Conservation (phyloP, 169 alveolate genomes). For the Theileria sp. region DNA sequence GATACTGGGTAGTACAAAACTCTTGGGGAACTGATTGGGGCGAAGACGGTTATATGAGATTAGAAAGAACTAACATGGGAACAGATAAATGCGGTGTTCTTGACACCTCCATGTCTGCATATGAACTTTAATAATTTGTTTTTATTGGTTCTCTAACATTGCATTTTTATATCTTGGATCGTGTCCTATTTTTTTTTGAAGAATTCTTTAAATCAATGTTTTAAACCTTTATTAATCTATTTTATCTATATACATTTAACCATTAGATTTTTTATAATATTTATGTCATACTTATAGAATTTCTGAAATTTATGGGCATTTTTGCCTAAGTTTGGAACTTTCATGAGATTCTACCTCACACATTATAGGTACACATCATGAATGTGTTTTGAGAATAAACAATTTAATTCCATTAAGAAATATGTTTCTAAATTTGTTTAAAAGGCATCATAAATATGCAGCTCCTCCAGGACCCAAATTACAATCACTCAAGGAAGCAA, state of each 20-base stretch:
- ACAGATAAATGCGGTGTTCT: slow-evolving; percentile 56
- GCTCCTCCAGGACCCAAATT: slow-evolving; percentile 77
- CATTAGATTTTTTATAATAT: not conserved
- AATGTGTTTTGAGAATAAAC: not conserved
- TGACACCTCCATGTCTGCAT: slow-evolving; percentile 40
- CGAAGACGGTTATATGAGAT: slow-evolving; percentile 77
- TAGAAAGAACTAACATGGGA: slow-evolving; percentile 53
- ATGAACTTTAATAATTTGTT: not conserved
- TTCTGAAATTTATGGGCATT: not conserved
- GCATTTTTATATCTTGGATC: slow-evolving; percentile 2
- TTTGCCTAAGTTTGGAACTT: not conserved
- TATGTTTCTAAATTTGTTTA: slow-evolving; percentile 37
- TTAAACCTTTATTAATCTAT: not conserved
- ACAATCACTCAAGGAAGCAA: slow-evolving; percentile 65
- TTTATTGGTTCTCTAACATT: not conserved
- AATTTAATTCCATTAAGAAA: slow-evolving; percentile 3
- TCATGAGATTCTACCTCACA: slow-evolving; percentile 18
- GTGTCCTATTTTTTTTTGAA: not conserved
- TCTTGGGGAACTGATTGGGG: slow-evolving; percentile 87
- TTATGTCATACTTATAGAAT: not conserved
- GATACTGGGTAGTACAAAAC: slow-evolving; percentile 81
- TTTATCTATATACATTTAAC: not conserved
- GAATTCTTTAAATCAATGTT: not conserved
- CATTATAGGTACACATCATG: not conserved
- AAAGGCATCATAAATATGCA: slow-evolving; percentile 74